These are phyloP conservation scores for Scheffersomyces amazonensis DNA, from an alignment of 805 yeast genomes.

Conservation along the genomic window DNA sequence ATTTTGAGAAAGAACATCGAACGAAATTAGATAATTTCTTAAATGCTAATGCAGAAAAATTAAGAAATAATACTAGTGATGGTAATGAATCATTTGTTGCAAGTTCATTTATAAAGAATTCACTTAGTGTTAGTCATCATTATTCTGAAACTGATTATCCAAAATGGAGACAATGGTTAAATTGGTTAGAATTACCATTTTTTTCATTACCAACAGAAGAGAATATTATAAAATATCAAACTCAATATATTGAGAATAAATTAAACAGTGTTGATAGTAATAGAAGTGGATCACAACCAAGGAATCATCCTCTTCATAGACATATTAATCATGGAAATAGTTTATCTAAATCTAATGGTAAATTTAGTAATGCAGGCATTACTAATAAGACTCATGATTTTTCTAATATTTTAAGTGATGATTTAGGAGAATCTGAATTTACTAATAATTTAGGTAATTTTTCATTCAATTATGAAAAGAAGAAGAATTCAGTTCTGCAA, in stretches of 20 bases:
- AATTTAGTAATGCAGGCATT: background rate
- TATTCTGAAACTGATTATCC: slow-evolving; percentile 28
- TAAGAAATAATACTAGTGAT: slow-evolving; percentile 2
- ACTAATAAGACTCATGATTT: slow-evolving; percentile 26
- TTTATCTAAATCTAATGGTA: background rate
- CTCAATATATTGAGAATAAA: slow-evolving; percentile 12
- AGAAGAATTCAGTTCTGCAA: background rate
- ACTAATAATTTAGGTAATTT: slow-evolving; percentile 7
- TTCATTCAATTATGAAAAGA: background rate
- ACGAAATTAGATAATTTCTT: slow-evolving; percentile 20
- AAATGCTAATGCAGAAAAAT: slow-evolving; percentile 1
- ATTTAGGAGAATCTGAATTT: slow-evolving; percentile 24
- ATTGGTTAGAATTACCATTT: slow-evolving; percentile 40
- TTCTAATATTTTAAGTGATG: slow-evolving; percentile 33
- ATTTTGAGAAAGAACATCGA: slow-evolving; percentile 33
- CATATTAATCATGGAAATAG: background rate
- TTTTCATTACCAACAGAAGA: slow-evolving; percentile 42
- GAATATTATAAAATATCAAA: slow-evolving; percentile 20
- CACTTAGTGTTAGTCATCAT: slow-evolving; percentile 26
- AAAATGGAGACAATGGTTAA: slow-evolving; percentile 38
- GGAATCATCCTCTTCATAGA: background rate
- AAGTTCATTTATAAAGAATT: slow-evolving; percentile 22
- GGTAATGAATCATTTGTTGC: slow-evolving; percentile 22
- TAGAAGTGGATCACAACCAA: background rate
- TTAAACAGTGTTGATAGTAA: slow-evolving; percentile 1